Evolutionary conservation across 352 stramenopile species (phyloP), one percentile per base, ranked within the genome.

Genomic region (Thraustotheca clavata): DNA sequence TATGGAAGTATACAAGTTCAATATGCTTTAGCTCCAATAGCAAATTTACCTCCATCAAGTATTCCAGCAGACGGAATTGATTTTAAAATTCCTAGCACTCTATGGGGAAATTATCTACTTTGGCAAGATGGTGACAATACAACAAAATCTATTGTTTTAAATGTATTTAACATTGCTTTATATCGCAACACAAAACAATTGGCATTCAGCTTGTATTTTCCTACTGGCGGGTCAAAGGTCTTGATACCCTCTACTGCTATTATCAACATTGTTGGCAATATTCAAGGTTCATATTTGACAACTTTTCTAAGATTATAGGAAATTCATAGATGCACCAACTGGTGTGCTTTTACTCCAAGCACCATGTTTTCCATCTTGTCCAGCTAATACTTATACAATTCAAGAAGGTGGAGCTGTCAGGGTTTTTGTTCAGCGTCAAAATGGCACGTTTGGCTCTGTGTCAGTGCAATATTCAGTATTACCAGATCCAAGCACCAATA

Each of bases 301-400:
- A 31, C n/a, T 4, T 18, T 54, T 14, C 31, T 11, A 27, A 39
- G n/a, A 6, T 11, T 24, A 35, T 18, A 65, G n/a, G 12, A 6
- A 31, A 3, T 35, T 2, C 40, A 5, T 65, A 65, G 57, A 12
- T 29, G 78, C 73, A 0, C 73, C 62, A 27, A 50, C 72, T 0
- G 83, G 83, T 3, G 65, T 73, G 2, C 59, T 87, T 12, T 81
- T 89, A 57, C 86, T 92, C 9, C 70, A 81, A 31, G 72, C 79
- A 0, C 70, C 81, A n/a, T 92, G 83, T 31, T 90, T 89, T 62
- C 75, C 79, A 2, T 73, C 66, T 24, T 92, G 83, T 32, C 49
- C 52, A 1, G 80, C 76, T 32, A 63, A 38, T 4, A 76, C 70
- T 46, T 89, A 89, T 59, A 60, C 62, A 0, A 48, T 83, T 9